Conservation (phyloP, 176 grass and related monocot genomes). For the Ananas comosus region DNA sequence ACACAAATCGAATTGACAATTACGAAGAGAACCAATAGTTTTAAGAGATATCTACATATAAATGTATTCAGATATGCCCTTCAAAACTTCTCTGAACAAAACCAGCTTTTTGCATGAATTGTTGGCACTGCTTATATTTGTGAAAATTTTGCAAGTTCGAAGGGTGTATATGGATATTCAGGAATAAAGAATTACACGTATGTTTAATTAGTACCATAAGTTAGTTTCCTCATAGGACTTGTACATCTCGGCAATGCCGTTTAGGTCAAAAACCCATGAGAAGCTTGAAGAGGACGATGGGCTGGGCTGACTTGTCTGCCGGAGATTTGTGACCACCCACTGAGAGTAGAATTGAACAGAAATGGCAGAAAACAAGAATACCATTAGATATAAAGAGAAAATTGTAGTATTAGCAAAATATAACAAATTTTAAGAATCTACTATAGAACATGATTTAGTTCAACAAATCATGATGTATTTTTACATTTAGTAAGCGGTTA, state of each 20-base stretch:
- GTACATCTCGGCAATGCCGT: slow-evolving; percentile 90
- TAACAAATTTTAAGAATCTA: too few species aligned
- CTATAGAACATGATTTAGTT: too few species aligned
- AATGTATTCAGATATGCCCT: too few species aligned
- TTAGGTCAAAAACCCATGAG: slow-evolving; percentile 86
- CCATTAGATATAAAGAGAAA: not conserved
- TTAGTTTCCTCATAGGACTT: slow-evolving; percentile 87
- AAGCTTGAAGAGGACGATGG: slow-evolving; percentile 33
- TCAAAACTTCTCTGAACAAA: too few species aligned
- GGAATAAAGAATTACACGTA: not conserved
- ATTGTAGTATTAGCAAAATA: not conserved
- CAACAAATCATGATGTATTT: too few species aligned
- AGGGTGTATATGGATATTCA: not conserved
- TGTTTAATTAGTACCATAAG: slow-evolving; percentile 51
- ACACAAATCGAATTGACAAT: not conserved
- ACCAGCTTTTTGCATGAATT: too few species aligned
- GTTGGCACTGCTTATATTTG: too few species aligned
- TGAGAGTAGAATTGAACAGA: slow-evolving; percentile 24
- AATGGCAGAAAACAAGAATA: not conserved
- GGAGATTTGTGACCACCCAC: slow-evolving; percentile 89
- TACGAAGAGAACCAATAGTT: not conserved
- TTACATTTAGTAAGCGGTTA: too few species aligned
- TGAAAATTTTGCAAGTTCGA: too few species aligned
- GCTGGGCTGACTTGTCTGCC: slow-evolving; percentile 29
- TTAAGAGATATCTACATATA: too few species aligned